Percentiles rank a stretch among this genome's conserved stretches.
Conservation (phyloP, 768 basidiomycete genomes). For the Nidula microcarpa region DNA sequence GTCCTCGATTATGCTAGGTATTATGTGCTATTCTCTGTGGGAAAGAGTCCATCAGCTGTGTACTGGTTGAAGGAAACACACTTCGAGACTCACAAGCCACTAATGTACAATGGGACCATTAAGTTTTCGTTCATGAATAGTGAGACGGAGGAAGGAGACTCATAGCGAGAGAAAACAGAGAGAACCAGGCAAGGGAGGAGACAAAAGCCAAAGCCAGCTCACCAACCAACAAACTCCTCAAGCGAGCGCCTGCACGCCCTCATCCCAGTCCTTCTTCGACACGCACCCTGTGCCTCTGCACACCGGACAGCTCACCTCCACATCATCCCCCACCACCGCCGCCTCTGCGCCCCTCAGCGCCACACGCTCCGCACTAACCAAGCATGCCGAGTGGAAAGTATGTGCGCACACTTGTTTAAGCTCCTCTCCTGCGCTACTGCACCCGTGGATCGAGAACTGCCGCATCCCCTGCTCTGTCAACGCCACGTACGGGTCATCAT, state of each 20-base stretch:
- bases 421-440: constrained; percentile 13
- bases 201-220: no score
- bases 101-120: no score
- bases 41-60: no score
- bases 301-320: constrained; percentile 74
- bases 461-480: constrained; percentile 20
- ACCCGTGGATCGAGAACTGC: constrained; percentile 34
- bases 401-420: constrained; percentile 50
- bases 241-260: constrained; percentile 27
- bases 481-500: constrained; percentile 57
- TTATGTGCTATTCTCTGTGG: no score
- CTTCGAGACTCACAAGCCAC: no score
- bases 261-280: constrained; percentile 57
- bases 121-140: no score
- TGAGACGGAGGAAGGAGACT: no score
- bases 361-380: constrained; percentile 66
- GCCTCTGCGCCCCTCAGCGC: constrained; percentile 58
- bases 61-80: no score
- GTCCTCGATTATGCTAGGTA: no score
- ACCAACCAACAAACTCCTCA: no score
- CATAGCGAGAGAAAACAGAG: no score
- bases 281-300: constrained; percentile 66
- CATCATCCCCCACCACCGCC: constrained; percentile 30
- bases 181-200: no score
- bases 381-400: constrained; percentile 67